Evolutionary conservation across 2,329 filamentous ascomycete genomes (phyloP), one percentile per base, ranked within the genome.

Genomic region (Calonectria naviculata): DNA sequence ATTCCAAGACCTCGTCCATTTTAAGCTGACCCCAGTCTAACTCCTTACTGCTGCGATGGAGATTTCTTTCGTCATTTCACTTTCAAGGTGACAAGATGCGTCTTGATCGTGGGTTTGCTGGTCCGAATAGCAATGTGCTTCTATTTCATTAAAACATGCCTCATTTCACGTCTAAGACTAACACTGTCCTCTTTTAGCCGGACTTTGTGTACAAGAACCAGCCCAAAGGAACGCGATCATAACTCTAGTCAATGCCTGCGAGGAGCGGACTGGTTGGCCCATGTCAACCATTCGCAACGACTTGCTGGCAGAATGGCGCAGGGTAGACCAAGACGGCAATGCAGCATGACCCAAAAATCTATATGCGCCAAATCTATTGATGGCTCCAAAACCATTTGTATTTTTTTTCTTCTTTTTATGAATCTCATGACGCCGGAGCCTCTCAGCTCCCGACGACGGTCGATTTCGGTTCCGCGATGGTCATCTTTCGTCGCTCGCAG

Each of bases 191-290:
- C 52, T 28, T 41, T n/a, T 28, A 6, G 84, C 85, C 1, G 85
- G 85, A 0, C 74, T 86, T 4, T 85, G 84, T 65, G 81, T 84
- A 17, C 82, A 82, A 21, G 83, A 85, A 31, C 58, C 74, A 1
- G 71, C 71, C 6, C 83, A 85, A 75, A 77, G 83, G 29, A 76
- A 81, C 3, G 78, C 77, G 41, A 82, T 86, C 24, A 73, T 83
- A 1, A 74, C 81, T 19, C 67, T 85, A 65, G 83, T 86, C 58
- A 75, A 79, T 54, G 75, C 80, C 24, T 83, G 83, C 68, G 81
- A 83, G 44, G 73, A 66, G 19, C 75, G 81, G 47, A 83, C 82
- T 12, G 82, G 82, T 6, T 86, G 84, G 84, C 69, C 84, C 1
- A 83, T 84, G 60, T 73, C 73, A 1, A 80, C 75, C n/a, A 78